These are phyloP conservation scores for Xanthoconium purpureum DNA, from an alignment of 768 basidiomycete genomes.

Conservation along the genomic window DNA sequence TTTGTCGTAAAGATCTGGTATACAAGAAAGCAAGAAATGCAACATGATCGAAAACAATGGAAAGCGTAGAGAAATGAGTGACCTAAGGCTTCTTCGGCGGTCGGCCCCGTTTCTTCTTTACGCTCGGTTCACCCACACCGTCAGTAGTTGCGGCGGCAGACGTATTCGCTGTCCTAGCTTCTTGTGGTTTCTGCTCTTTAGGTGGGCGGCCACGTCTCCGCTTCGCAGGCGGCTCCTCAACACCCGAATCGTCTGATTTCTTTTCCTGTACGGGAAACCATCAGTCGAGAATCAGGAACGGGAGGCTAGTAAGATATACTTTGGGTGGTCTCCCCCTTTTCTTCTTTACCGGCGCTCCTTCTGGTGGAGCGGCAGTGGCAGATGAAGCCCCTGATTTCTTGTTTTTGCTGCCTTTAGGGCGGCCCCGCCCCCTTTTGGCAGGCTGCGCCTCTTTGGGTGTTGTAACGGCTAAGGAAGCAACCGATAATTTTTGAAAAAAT, in stretches of 20 bases:
- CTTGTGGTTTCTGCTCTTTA: constrained; percentile 53
- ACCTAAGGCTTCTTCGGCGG: constrained; percentile 48
- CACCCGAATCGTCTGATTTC: constrained; percentile 45
- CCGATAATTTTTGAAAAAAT: constrained; percentile 21
- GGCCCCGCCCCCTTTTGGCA: constrained; percentile 77
- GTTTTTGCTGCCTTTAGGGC: constrained; percentile 87
- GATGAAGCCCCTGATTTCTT: constrained; percentile 45
- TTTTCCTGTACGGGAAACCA: constrained; percentile 25
- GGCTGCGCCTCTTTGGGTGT: constrained; percentile 37
- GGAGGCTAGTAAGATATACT: constrained; percentile 29
- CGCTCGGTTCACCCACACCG: constrained; percentile 45
- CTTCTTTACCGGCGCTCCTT: constrained; percentile 36
- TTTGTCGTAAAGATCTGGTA: constrained; percentile 33
- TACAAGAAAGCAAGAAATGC: constrained; percentile 36
- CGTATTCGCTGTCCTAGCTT: constrained; percentile 37
- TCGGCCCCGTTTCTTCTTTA: constrained; percentile 71
- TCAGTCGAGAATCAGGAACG: constrained; percentile 25
- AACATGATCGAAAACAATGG: constrained; percentile 23
- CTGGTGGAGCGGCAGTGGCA: constrained; percentile 27
- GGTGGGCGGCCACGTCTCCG: constrained; percentile 74
- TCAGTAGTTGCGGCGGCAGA: constrained; percentile 30
- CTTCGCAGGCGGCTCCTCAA: constrained; percentile 54
- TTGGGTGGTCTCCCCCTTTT: constrained; percentile 53
- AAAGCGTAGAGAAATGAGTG: constrained; percentile 3
- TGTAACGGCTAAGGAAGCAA: constrained; percentile 36